These are phyloP conservation scores for Viola odorata DNA, from an alignment of 345 rosid genomes.

Conservation along the genomic window DNA sequence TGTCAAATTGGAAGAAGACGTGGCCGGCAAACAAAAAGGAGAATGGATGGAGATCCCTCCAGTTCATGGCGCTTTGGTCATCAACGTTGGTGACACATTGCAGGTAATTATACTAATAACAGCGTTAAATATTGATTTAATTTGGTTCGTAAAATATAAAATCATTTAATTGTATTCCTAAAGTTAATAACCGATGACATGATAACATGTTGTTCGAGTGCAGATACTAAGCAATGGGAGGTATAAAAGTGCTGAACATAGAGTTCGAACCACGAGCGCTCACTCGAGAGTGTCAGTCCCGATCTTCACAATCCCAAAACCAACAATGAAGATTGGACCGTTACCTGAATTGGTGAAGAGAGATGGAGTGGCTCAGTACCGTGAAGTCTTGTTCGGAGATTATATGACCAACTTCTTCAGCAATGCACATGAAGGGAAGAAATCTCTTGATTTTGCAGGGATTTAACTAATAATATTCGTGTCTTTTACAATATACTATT, in stretches of 20 bases:
- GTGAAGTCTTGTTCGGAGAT: conserved; percentile 38
- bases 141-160: too few species aligned
- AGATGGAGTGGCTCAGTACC: conserved; percentile 40
- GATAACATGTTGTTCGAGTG: too few species aligned
- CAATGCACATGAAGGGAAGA: conserved; percentile 50
- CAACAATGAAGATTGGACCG: conserved; percentile 37
- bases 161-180: too few species aligned
- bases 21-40: conserved; percentile 11
- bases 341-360: conserved; percentile 36
- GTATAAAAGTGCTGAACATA: conserved; percentile 50
- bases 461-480: neutral
- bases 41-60: conserved; percentile 25
- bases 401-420: conserved; percentile 47
- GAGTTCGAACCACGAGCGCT: conserved; percentile 39
- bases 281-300: conserved; percentile 54
- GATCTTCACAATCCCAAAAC: conserved; percentile 39
- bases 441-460: conserved; percentile 40
- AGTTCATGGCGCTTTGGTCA: conserved; percentile 18
- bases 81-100: conserved; percentile 19
- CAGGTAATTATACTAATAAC: conserved; percentile 6
- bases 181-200: too few species aligned
- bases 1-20: conserved; percentile 35
- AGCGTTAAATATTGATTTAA: too few species aligned
- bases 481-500: too few species aligned
- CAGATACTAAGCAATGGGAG: conserved; percentile 55